These are phyloP conservation scores for Persicaria tinctoria DNA, from an alignment of 148 eudicot genomes.

Conservation along the genomic window DNA sequence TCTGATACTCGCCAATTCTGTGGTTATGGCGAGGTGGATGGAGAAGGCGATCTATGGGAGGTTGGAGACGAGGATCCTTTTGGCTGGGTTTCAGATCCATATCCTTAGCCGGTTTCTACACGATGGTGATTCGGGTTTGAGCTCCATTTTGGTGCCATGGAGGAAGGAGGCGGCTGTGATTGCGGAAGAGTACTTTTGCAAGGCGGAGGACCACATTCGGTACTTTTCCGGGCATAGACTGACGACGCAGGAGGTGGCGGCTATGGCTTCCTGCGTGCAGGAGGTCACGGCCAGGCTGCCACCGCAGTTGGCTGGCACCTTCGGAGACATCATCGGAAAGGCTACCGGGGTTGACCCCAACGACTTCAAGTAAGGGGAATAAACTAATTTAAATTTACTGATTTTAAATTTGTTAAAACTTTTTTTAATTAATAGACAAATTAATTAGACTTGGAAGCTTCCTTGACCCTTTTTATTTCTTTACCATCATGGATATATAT, in stretches of 20 bases:
- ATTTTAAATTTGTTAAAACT: not conserved
- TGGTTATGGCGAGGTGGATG: not conserved
- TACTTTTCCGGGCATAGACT: not conserved
- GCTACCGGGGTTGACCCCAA: not conserved
- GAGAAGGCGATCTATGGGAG: not conserved
- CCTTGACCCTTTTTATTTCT: too few species aligned
- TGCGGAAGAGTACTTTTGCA: not conserved
- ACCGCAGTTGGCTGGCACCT: not conserved
- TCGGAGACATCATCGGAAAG: not conserved
- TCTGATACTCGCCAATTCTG: not conserved
- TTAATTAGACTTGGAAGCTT: too few species aligned
- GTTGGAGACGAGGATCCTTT: constrained; percentile 7
- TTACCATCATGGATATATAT: too few species aligned
- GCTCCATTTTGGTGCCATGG: not conserved
- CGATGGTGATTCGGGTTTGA: not conserved
- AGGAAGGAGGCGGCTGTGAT: not conserved
- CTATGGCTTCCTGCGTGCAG: not conserved
- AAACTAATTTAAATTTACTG: not conserved
- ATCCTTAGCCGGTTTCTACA: not conserved
- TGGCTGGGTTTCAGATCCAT: not conserved
- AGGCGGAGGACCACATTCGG: constrained; percentile 3
- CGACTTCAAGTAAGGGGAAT: not conserved
- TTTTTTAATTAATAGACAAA: too few species aligned
- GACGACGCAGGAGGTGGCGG: constrained; percentile 1
- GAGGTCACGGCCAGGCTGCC: not conserved